Evolutionary conservation across 108 stramenopile genomes (phyloP), one percentile per base, ranked within the genome.

Genomic region (Epithemia pelagica): DNA sequence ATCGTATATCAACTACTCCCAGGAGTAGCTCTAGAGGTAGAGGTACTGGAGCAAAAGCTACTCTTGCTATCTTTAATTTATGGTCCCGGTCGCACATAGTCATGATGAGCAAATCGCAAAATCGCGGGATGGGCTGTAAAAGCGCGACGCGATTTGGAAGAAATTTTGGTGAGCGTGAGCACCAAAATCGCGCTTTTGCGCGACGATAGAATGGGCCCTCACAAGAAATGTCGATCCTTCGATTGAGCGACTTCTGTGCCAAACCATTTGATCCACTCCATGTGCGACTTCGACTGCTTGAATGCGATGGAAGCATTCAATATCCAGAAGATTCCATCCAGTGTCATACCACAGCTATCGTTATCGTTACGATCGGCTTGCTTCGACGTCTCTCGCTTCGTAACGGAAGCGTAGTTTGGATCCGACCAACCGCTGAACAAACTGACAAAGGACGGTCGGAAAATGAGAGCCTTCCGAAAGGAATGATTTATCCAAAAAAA

Each of bases 181-280:
- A n/a, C n/a, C n/a, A n/a, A n/a, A n/a, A n/a, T n/a, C n/a, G n/a
- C n/a, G n/a, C n/a, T n/a, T n/a, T n/a, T n/a, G n/a, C n/a, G n/a
- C n/a, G n/a, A n/a, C n/a, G n/a, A n/a, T n/a, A n/a, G n/a, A n/a
- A n/a, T n/a, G n/a, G n/a, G n/a, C n/a, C n/a, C n/a, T n/a, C n/a
- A n/a, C n/a, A n/a, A n/a, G n/a, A n/a, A n/a, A 46, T 46, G 37
- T 46, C 37, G 37, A 46, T 46, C 37, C 37, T 46, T 46, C 37
- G 37, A 46, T 15, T 46, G 37, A 46, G 37, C 37, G 37, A 46
- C 37, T 46, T 46, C 15, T 46, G 37, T 15, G 37, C 37, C 37
- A 46, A 46, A 15, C 37, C 37, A 15, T 46, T 46, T 46, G 37
- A 46, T 5, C 37, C 37, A 46, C 37, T 10, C 10, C 37, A 15